Evolutionary conservation across 1,139 yeast genomes (phyloP), one percentile per base, ranked within the genome.

Genomic region (Kodamaea arcana): DNA sequence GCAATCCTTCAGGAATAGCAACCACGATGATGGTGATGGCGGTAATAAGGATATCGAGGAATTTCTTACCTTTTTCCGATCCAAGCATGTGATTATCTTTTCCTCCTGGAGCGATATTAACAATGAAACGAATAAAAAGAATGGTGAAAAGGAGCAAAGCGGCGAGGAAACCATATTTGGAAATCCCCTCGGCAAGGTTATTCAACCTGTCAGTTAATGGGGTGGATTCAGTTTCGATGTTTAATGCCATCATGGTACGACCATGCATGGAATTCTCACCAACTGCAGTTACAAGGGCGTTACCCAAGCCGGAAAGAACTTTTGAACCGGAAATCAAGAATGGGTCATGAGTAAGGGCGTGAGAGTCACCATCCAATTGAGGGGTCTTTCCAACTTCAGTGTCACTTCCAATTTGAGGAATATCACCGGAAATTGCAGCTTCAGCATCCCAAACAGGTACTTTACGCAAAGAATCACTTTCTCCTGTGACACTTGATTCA

Each of bases 1-100:
- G 98, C 42, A 92, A 73, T 38, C 98, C 98, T 65, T 94, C 99
- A 2, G 99, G 99, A 13, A 92, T 95, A 0, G 98, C 99, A 34
- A 92, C 98, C 14, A 92, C 98, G 27, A 92, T 80, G 48, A 92
- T 78, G 1, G 98, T 88, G 42, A 92, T 83, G 1, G 97, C 83
- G 24, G 94, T 86, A 51, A 92, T 94, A 46, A 94, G 70, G 40
- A 92, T 85, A 51, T 85, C 83, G 65, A 92, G 70, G 51, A 90
- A 88, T 46, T 73, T 74, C 42, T 85, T 80, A 47, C 96, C 97
- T 65, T 88, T 90, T 51, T 81, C 78, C 6, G 96, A 75, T 3
- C 87, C 63, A 0, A 76, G 59, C 10, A 71, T 40, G 32, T 59
- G 52, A 40, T 72, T 56, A 41, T 67, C 69, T 25, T 48, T 54